These are phyloP conservation scores for Pseudozyma hubeiensis DNA, from an alignment of 1,284 basidiomycete genomes.

Conservation along the genomic window DNA sequence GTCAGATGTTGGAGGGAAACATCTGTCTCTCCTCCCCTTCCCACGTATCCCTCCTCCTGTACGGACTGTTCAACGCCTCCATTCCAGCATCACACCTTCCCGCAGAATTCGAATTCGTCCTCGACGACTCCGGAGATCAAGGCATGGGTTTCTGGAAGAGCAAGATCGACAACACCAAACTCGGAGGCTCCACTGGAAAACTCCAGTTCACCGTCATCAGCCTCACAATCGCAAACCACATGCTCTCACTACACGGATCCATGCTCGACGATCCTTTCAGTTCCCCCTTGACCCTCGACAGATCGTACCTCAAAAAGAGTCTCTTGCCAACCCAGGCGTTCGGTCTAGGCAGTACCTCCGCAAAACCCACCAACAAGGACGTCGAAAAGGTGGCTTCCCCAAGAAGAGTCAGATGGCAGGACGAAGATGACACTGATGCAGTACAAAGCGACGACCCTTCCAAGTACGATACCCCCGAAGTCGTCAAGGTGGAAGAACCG, in stretches of 20 bases:
- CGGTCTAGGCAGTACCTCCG: conserved; percentile 7
- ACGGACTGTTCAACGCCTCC: conserved; percentile 95
- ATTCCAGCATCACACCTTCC: conserved; percentile 92
- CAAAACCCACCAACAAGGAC: not conserved
- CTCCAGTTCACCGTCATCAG: conserved; percentile 92
- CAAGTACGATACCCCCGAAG: conserved; percentile 9
- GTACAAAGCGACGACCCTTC: conserved; percentile 13
- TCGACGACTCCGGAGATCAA: conserved; percentile 71
- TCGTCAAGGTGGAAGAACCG: not conserved
- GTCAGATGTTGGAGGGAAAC: conserved; percentile 85
- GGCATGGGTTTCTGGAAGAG: conserved; percentile 82
- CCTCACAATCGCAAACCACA: conserved; percentile 90
- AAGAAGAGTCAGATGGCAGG: conserved; percentile 40
- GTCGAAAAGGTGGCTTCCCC: conserved; percentile 4
- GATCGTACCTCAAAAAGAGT: conserved; percentile 44
- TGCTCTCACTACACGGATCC: conserved; percentile 92
- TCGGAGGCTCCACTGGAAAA: conserved; percentile 79
- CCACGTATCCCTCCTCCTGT: conserved; percentile 90
- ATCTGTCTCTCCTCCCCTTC: conserved; percentile 92
- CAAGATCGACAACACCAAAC: conserved; percentile 76
- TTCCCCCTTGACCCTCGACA: conserved; percentile 50
- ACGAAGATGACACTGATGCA: conserved; percentile 22
- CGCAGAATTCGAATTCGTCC: conserved; percentile 86
- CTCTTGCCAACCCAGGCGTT: conserved; percentile 38
- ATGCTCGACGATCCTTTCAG: conserved; percentile 85